Percentiles rank a stretch among this genome's conserved stretches.
These are phyloP conservation scores for Polygonum aviculare DNA, from an alignment of 148 eudicot genomes.

Conservation along the genomic window DNA sequence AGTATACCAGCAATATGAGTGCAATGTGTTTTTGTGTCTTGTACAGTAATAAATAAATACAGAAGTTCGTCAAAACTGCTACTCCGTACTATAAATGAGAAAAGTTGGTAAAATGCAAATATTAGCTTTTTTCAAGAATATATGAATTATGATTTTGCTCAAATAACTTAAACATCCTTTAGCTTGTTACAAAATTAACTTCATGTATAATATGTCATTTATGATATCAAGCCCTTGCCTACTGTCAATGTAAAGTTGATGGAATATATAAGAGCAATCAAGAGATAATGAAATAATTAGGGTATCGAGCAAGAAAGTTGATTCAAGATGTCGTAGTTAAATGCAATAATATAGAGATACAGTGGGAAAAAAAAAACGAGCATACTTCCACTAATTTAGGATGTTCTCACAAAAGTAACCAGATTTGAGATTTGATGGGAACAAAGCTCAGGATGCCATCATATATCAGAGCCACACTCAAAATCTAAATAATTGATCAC, in stretches of 20 bases:
- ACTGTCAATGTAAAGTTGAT: background rate
- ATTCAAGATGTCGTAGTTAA: too few species aligned
- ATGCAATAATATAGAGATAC: too few species aligned
- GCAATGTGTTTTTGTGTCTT: background rate
- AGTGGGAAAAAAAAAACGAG: too few species aligned
- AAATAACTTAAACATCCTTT: background rate
- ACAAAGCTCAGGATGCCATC: background rate
- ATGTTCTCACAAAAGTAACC: too few species aligned
- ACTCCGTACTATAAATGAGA: background rate
- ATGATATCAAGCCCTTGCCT: background rate
- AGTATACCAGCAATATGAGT: constrained; percentile 6
- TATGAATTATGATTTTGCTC: background rate
- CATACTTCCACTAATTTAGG: too few species aligned
- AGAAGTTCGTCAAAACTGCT: background rate
- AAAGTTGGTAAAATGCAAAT: background rate
- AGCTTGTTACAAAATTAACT: background rate
- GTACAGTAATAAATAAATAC: background rate
- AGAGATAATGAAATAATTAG: background rate
- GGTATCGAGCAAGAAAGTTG: too few species aligned
- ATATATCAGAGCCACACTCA: background rate
- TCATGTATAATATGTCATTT: background rate
- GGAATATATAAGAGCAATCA: background rate
- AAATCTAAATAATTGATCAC: background rate
- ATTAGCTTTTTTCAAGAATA: background rate
- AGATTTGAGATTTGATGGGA: too few species aligned